Evolutionary conservation across 345 rosid genomes (phyloP).

Genomic region (Adansonia digitata): DNA sequence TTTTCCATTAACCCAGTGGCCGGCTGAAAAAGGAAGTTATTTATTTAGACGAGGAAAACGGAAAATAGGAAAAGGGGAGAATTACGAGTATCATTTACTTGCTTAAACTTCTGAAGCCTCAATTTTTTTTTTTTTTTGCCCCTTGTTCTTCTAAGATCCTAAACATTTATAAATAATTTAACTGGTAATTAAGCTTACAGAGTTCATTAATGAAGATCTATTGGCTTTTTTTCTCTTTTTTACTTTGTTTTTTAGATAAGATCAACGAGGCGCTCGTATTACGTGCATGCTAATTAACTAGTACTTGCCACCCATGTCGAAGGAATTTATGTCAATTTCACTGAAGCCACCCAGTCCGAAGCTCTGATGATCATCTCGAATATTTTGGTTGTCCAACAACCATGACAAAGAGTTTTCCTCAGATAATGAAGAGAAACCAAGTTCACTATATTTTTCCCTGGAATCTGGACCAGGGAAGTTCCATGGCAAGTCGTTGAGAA

Average conservation of each 20-base stretch:
- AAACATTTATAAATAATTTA: background rate
- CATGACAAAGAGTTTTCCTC: slow-evolving; percentile 37
- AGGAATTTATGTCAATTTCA: slow-evolving; percentile 26
- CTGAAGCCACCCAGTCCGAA: slow-evolving; percentile 37
- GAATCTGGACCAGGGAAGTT: slow-evolving; percentile 24
- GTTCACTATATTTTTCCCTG: slow-evolving; percentile 23
- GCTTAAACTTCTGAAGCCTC: background rate
- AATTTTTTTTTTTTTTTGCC: background rate
- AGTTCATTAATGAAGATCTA: too few species aligned
- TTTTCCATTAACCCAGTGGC: background rate
- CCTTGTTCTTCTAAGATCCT: background rate
- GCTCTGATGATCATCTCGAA: slow-evolving; percentile 26
- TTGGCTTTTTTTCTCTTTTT: background rate
- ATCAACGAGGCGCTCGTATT: background rate
- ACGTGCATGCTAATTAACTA: background rate
- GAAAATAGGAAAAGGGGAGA: too few species aligned
- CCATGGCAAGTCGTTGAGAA: slow-evolving; percentile 45
- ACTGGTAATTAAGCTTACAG: background rate
- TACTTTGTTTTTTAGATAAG: background rate
- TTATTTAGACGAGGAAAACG: background rate
- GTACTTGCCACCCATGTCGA: slow-evolving; percentile 20
- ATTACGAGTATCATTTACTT: background rate
- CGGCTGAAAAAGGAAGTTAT: background rate
- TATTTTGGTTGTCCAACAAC: slow-evolving; percentile 38
- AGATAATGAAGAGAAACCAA: slow-evolving; percentile 30